These are phyloP conservation scores for Eucalyptus regnans DNA, from an alignment of 345 rosid genomes.

Conservation along the genomic window DNA sequence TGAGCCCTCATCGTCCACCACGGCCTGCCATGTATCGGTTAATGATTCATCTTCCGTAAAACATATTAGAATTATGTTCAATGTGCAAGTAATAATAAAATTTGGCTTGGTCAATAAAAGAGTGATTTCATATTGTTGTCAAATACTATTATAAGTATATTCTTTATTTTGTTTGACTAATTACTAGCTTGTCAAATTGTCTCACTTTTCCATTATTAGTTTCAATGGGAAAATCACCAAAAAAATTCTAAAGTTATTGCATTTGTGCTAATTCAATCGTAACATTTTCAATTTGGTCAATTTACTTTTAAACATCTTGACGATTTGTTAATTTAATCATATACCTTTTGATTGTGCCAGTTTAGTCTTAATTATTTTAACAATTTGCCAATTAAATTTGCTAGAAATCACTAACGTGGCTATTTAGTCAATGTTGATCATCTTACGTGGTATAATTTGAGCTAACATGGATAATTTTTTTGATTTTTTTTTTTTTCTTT, in stretches of 20 bases:
- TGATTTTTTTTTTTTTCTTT: too few relatives aligned
- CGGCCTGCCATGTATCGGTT: neutral
- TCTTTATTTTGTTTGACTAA: neutral
- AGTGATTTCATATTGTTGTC: neutral
- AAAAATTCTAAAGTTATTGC: too few relatives aligned
- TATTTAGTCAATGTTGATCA: too few relatives aligned
- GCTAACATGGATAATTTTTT: neutral
- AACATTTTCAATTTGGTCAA: too few relatives aligned
- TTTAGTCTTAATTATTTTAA: neutral
- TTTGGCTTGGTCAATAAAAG: neutral
- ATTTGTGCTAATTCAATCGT: too few relatives aligned
- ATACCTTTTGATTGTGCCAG: accelerated
- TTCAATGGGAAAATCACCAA: neutral
- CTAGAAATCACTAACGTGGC: neutral
- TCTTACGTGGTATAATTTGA: too few relatives aligned
- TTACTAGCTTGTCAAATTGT: neutral
- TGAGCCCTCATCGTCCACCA: neutral
- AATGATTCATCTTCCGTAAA: neutral
- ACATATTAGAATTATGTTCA: neutral
- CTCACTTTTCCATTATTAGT: neutral
- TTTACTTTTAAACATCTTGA: too few relatives aligned
- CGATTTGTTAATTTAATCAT: neutral
- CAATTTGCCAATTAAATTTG: too few relatives aligned
- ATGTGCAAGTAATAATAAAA: neutral
- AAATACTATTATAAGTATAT: neutral